Base-by-base conservation (phyloP, 2,329 filamentous ascomycete genomes). In the Trichoderma atroviride region DNA sequence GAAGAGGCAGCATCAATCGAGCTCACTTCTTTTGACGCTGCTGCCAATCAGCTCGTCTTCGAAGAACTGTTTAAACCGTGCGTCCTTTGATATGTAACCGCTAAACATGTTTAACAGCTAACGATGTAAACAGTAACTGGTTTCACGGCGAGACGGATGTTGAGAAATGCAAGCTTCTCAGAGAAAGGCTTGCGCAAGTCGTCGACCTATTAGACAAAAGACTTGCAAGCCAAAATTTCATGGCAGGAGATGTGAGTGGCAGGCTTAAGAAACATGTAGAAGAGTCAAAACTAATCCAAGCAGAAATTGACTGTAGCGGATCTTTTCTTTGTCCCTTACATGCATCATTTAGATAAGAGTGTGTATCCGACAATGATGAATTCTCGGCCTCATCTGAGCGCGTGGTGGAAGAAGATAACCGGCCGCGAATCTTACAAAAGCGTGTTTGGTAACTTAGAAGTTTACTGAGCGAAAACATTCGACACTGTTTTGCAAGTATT, bases 1-100 rank as follows among this genome's bases (percentile, higher is more conserved):
- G 61, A 64, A 31, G 61, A 64, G 16, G 61, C 33, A 56, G 61
- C 50, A 5, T 64, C 50, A 55, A 64, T 64, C n/a, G 61, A 64
- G 22, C 50, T 64, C 13, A 43, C 61, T 40, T 64, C 61, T 14
- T 40, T 64, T 14, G 61, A 64, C 19, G 11, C 61, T 24, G 52
- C 37, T 24, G 61, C 61, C 3, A 64, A 64, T 16, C 50, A 64
- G 11, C 24, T 64, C 13, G 61, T 64, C 2, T 56, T 56, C 16
- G 47, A 64, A 56, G 47, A 64, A 19, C 33, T 56, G 1, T 64
- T 64, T 19, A 64, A 64, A 22, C 61, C 61, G 61, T 43, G 31
- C n/a, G 50, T 55, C 3, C 6, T 55, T 40, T 52, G 1, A 7
- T 2, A 24, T 10, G 10, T 16, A 4, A 6, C 1, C 10, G 9